Evolutionary conservation across 148 eudicot species (phyloP).

Genomic region (Polygonum aviculare): DNA sequence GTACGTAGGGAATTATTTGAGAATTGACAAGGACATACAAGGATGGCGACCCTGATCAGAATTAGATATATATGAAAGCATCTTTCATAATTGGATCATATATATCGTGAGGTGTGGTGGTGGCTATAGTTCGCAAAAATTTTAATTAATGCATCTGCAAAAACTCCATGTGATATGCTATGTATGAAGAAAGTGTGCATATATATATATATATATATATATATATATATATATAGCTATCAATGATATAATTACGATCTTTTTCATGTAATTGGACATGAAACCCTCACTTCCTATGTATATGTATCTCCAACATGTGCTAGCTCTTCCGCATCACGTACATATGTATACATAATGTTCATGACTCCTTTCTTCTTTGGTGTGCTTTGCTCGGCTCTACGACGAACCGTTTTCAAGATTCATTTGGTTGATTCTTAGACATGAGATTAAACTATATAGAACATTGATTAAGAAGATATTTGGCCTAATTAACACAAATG

Average conservation of each 20-base stretch:
- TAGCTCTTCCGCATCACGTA: not conserved
- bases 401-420: no score
- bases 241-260: no score
- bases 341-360: not conserved
- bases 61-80: not conserved
- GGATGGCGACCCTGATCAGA: constrained; percentile 7
- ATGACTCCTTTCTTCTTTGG: not conserved
- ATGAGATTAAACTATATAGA: no score
- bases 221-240: not conserved
- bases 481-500: no score
- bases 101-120: not conserved
- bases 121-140: not conserved
- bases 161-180: not conserved
- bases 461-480: no score
- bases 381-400: not conserved
- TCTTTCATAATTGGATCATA: not conserved
- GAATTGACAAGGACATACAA: not conserved
- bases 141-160: constrained; percentile 2
- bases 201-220: not conserved
- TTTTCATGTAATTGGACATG: no score
- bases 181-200: not conserved
- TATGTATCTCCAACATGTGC: not conserved
- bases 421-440: no score
- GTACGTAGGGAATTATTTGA: not conserved
- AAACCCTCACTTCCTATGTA: not conserved